phyloP scores from a whole-genome alignment of 345 rosid genomes.

The Citrus hindsii region DNA sequence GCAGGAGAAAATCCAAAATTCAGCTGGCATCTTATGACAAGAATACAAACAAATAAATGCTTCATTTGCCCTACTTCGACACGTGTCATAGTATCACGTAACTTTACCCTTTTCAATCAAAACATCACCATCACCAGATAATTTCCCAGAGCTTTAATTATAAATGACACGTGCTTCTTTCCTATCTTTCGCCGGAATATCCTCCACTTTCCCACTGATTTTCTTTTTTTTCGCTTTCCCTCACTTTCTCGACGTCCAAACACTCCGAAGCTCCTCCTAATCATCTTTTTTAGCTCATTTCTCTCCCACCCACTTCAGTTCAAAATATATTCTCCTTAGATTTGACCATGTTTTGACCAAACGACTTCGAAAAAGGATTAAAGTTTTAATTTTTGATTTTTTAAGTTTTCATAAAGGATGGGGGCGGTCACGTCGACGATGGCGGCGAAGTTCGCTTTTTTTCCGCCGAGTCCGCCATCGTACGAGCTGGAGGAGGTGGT shows the following conservation, averaged over 20 bases:
- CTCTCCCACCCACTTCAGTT: not conserved
- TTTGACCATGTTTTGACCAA: not conserved
- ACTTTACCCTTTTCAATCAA: too few species aligned
- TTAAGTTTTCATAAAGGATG: conserved; percentile 29
- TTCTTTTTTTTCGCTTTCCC: not conserved
- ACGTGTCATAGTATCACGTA: not conserved
- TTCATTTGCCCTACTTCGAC: not conserved
- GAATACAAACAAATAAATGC: too few species aligned
- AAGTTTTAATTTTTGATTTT: not conserved
- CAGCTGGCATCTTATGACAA: not conserved
- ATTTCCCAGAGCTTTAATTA: not conserved
- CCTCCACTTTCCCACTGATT: not conserved
- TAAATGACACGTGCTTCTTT: conserved; percentile 30
- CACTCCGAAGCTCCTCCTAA: not conserved
- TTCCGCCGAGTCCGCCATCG: conserved; percentile 91
- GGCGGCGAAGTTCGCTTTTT: conserved; percentile 95
- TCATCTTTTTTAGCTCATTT: not conserved
- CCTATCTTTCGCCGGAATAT: conserved; percentile 26
- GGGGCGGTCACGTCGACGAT: conserved; percentile 90
- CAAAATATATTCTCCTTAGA: not conserved
- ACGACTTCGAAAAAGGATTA: not conserved
- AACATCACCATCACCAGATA: conserved; percentile 1
- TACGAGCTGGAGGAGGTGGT: conserved; percentile 51
- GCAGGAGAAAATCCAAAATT: not conserved
- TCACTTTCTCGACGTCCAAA: conserved; percentile 17